Conservation (phyloP, 108 stramenopile species). For the Cyclotella cryptica region DNA sequence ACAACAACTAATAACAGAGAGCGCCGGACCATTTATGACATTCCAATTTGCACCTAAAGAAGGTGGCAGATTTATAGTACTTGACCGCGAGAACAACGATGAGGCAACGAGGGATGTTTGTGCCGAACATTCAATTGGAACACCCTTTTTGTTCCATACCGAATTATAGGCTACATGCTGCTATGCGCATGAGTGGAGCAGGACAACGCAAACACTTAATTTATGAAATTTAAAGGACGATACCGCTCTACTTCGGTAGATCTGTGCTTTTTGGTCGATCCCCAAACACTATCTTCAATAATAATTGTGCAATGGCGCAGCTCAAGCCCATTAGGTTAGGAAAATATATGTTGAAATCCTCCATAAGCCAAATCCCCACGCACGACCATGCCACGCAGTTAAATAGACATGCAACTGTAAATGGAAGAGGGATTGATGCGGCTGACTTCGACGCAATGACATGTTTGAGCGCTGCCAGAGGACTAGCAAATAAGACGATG, state of each 20-base stretch:
- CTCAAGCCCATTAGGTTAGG: constrained; percentile 77
- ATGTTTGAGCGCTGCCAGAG: constrained; percentile 68
- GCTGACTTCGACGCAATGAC: constrained; percentile 78
- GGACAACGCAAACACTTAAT: neutral
- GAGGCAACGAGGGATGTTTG: constrained; percentile 55
- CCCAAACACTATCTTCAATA: constrained; percentile 67
- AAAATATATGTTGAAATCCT: constrained; percentile 81
- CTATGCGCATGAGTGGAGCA: neutral
- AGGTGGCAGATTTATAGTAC: constrained; percentile 50
- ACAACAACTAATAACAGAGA: constrained; percentile 48
- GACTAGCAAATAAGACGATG: constrained; percentile 73
- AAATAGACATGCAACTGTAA: constrained; percentile 72
- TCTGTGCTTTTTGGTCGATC: constrained; percentile 12
- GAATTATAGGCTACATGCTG: neutral
- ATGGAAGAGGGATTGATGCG: constrained; percentile 81
- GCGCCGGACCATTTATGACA: constrained; percentile 47
- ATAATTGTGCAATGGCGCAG: constrained; percentile 71
- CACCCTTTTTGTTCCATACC: constrained; percentile 33
- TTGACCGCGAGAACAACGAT: constrained; percentile 48
- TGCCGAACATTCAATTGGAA: constrained; percentile 58
- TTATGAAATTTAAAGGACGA: neutral
- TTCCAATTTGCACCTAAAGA: constrained; percentile 62
- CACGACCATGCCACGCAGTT: constrained; percentile 81
- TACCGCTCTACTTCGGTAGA: constrained; percentile 6
- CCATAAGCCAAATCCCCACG: constrained; percentile 66